Conservation (phyloP, 2,329 filamentous ascomycete species). For the Fusarium cyanostomum region DNA sequence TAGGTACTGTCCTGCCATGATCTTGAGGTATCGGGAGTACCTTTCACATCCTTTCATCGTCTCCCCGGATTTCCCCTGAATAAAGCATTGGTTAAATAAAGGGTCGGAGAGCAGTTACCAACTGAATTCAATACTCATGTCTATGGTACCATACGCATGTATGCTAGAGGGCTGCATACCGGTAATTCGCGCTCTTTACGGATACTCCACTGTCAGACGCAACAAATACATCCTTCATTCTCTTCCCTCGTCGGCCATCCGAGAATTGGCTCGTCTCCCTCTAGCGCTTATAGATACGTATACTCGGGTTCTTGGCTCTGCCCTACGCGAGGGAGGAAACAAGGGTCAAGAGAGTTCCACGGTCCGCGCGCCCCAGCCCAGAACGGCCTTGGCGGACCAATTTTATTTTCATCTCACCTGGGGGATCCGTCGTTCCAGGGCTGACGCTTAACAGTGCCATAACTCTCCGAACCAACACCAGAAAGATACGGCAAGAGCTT, state of each 20-base stretch:
- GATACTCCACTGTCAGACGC: not conserved
- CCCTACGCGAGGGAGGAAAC: slow-evolving; percentile 9
- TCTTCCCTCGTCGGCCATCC: not conserved
- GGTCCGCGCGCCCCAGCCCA: slow-evolving; percentile 16
- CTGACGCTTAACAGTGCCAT: not conserved
- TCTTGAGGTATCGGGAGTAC: too few species aligned
- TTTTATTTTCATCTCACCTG: slow-evolving; percentile 18
- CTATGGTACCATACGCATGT: too few species aligned
- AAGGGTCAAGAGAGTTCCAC: slow-evolving; percentile 23
- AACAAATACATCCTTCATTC: slow-evolving; percentile 1
- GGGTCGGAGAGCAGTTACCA: too few species aligned
- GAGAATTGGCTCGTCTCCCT: not conserved
- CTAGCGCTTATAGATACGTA: slow-evolving; percentile 3
- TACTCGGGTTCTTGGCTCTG: not conserved
- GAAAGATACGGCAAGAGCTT: too few species aligned
- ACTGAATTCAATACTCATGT: not conserved
- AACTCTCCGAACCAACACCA: too few species aligned
- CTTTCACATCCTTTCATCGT: too few species aligned
- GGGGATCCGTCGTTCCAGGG: slow-evolving; percentile 13
- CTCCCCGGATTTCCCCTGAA: too few species aligned
- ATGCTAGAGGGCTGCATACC: too few species aligned
- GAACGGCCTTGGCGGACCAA: slow-evolving; percentile 13
- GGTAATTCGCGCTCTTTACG: not conserved
- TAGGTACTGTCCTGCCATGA: too few species aligned
- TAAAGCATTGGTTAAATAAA: too few species aligned